Conservation (phyloP, 2,329 filamentous ascomycete species). For the Coccinonectria pachysandricola region DNA sequence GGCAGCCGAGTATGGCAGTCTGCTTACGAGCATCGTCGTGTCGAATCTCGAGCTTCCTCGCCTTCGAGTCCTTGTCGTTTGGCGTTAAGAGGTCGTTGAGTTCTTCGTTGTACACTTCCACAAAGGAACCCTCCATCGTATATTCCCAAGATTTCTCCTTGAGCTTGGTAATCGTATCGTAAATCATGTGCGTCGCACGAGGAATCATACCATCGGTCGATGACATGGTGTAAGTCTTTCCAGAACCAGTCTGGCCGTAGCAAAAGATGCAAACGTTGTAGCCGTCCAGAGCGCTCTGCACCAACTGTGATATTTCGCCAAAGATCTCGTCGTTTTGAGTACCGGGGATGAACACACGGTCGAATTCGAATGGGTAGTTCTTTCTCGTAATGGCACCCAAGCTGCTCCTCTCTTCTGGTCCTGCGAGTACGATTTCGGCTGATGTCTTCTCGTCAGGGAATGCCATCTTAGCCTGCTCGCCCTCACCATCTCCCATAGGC, state of each 20-base stretch:
- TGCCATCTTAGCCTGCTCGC: slow-evolving; percentile 60
- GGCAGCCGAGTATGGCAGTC: slow-evolving; percentile 73
- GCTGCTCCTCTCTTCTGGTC: slow-evolving; percentile 74
- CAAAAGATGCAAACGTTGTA: slow-evolving; percentile 99
- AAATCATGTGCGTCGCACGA: slow-evolving; percentile 84
- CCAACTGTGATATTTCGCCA: slow-evolving; percentile 90
- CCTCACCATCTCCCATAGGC: slow-evolving; percentile 46
- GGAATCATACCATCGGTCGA: slow-evolving; percentile 90
- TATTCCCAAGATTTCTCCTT: slow-evolving; percentile 92
- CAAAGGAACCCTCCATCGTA: slow-evolving; percentile 86
- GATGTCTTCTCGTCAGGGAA: slow-evolving; percentile 79
- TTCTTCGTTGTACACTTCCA: slow-evolving; percentile 98
- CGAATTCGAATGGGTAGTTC: slow-evolving; percentile 79
- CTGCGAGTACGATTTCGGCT: slow-evolving; percentile 75
- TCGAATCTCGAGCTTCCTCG: slow-evolving; percentile 75
- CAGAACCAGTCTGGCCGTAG: slow-evolving; percentile 93
- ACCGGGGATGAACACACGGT: slow-evolving; percentile 75
- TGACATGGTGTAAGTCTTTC: slow-evolving; percentile 96
- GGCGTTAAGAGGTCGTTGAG: slow-evolving; percentile 73
- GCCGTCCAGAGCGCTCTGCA: slow-evolving; percentile 90
- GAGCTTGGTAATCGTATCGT: slow-evolving; percentile 72
- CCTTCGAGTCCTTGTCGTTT: slow-evolving; percentile 53
- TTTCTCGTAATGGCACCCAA: slow-evolving; percentile 67
- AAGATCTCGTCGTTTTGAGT: slow-evolving; percentile 81
- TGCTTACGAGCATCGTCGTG: slow-evolving; percentile 77